These are phyloP conservation scores for Cryptococcus neoformans DNA, from an alignment of 1,284 basidiomycete genomes.

Conservation along the genomic window DNA sequence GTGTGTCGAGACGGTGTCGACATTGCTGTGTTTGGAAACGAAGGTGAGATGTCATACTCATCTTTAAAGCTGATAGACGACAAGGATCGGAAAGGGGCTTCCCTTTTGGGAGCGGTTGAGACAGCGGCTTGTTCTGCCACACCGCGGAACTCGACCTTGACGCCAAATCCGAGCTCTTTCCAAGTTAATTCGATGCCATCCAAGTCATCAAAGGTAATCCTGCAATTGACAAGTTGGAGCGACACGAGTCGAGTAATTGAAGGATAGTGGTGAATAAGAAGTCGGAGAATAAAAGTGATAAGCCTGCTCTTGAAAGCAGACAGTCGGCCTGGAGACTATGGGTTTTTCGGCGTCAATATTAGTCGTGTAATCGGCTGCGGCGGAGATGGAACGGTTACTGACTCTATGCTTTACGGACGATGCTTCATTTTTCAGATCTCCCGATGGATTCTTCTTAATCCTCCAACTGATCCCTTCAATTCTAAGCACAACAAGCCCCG, in stretches of 20 bases:
- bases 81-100: no score
- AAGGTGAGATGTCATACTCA: slow-evolving; percentile 3
- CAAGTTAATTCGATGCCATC: slow-evolving; percentile 30
- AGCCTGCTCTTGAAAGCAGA: slow-evolving; percentile 7
- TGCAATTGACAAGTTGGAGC: slow-evolving; percentile 29
- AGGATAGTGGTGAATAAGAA: slow-evolving; percentile 38
- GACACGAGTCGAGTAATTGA: slow-evolving; percentile 33
- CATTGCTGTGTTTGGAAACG: slow-evolving; percentile 1
- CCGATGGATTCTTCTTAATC: slow-evolving; percentile 3
- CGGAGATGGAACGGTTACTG: neutral
- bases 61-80: no score
- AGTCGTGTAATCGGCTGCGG: neutral
- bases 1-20: neutral
- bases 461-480: slow-evolving; percentile 34
- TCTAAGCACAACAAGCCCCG: slow-evolving; percentile 30
- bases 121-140: neutral
- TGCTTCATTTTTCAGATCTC: slow-evolving; percentile 4
- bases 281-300: slow-evolving; percentile 15
- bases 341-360: neutral
- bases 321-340: slow-evolving; percentile 3
- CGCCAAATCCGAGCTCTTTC: slow-evolving; percentile 21
- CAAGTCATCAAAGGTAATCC: slow-evolving; percentile 38
- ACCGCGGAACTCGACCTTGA: slow-evolving; percentile 30
- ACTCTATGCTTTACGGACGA: neutral
- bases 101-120: no score